Conservation (phyloP, 306 rosid species). For the Bauhinia variegata region DNA sequence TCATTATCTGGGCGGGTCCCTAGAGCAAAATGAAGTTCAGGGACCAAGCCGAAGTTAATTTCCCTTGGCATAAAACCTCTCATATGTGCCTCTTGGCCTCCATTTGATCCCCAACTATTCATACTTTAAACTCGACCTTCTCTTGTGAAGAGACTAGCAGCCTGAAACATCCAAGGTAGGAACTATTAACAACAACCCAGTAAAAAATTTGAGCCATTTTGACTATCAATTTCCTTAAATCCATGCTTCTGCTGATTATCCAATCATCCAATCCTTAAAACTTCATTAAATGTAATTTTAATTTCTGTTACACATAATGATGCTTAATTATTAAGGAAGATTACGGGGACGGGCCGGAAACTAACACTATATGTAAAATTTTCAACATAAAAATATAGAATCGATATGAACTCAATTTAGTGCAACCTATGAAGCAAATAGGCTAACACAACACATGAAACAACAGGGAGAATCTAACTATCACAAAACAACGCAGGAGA, state of each 20-base stretch:
- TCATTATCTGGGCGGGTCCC: slow-evolving; percentile 13
- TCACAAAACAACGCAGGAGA: too few species aligned
- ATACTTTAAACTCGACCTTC: background rate
- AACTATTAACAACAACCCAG: background rate
- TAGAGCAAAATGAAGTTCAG: background rate
- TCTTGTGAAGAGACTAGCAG: background rate
- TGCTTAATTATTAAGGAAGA: background rate
- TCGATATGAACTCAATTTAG: background rate
- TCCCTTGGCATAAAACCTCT: background rate
- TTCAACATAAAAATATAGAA: background rate
- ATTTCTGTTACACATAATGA: background rate
- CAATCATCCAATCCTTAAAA: background rate
- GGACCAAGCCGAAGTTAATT: slow-evolving; percentile 2
- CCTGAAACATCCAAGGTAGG: background rate
- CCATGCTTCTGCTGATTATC: background rate
- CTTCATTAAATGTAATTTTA: background rate
- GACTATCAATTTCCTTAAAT: background rate
- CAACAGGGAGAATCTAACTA: too few species aligned
- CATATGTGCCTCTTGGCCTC: background rate
- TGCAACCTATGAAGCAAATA: too few species aligned
- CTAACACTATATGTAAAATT: background rate
- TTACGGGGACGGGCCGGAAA: background rate
- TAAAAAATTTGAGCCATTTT: background rate
- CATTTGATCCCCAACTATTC: slow-evolving; percentile 5
- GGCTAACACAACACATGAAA: too few species aligned